Percentiles rank a stretch among this genome's conserved stretches.
phyloP scores from a whole-genome alignment of 306 rosid genomes.

The Mimosa pudica region DNA sequence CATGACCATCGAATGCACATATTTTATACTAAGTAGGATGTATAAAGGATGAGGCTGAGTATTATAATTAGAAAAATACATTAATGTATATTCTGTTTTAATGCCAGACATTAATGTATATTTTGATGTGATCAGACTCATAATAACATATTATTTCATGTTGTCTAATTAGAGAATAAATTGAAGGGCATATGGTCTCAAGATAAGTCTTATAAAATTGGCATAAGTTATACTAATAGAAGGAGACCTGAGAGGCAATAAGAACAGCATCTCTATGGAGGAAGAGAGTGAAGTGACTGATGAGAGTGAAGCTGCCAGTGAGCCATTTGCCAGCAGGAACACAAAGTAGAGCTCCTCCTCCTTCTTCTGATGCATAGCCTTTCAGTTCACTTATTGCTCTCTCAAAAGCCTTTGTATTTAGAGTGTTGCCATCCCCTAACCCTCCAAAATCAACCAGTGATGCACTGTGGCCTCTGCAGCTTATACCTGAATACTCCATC shows the following conservation, averaged over 20 bases:
- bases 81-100: too few species aligned
- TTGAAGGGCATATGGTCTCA: too few species aligned
- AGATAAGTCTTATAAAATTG: too few species aligned
- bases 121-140: too few species aligned
- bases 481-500: conserved; percentile 61
- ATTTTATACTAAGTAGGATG: too few species aligned
- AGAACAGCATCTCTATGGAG: conserved; percentile 80
- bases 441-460: conserved; percentile 75
- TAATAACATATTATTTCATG: too few species aligned
- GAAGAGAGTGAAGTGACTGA: conserved; percentile 74
- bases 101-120: too few species aligned
- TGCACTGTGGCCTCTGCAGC: conserved; percentile 71
- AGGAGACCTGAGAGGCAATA: conserved; percentile 76
- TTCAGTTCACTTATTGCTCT: conserved; percentile 58
- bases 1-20: too few species aligned
- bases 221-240: too few species aligned
- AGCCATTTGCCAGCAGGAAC: conserved; percentile 89
- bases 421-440: conserved; percentile 77
- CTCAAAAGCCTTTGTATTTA: conserved; percentile 70
- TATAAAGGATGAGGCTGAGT: too few species aligned
- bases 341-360: conserved; percentile 54
- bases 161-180: too few species aligned
- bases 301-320: conserved; percentile 83
- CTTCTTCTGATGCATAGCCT: conserved; percentile 43
- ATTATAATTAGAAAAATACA: too few species aligned